Base-by-base conservation (phyloP, 176 grass and related monocot genomes). In the Musa acuminata region DNA sequence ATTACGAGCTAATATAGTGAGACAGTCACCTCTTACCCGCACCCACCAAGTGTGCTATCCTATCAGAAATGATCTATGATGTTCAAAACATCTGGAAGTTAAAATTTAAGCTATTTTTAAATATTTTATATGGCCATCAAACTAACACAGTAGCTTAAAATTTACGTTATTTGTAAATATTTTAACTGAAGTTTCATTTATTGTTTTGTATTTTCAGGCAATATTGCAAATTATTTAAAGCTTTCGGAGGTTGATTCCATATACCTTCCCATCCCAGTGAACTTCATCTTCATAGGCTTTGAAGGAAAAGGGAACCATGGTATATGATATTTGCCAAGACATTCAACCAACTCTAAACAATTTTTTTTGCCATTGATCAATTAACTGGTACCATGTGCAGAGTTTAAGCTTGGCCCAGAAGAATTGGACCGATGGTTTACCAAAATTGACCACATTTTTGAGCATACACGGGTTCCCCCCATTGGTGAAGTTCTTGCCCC, bases 391-490 rank as follows among this genome's bases (percentile, higher is more conserved):
- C 16, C 19, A 62, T 27, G 29, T 74, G 72, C 75, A 93, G 94
- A 89, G 20, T 93, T 98, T 83, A 93, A 91, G 71, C 75, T 98
- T 80, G 82, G 26, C 13, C 82, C 80, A 71, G 94, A 93, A 84
- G 94, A 98, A 83, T 50, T 98, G 75, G 86, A 93, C 70, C 86
- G 75, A 48, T 98, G 94, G 94, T 98, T 93, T 79, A 87, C 84
- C 53, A 93, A 98, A 80, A 93, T 93, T n/a, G 94, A 98, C 74
- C 94, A 98, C 81, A 81, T 93, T 75, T 93, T 98, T 80, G 90
- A 93, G 57, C 84, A 98, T 72, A 98, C 94, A 74, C 87, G 94
- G 78, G 83, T 98, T 49, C 94, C 94, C 68, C 88, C 88, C 57
- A 84, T 98, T 72, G 94, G 90, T 51, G 94, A 98, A 83, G 78